Evolutionary conservation across 2,329 filamentous ascomycete genomes (phyloP), one percentile per base, ranked within the genome.

Genomic region (Beauveria bassiana): DNA sequence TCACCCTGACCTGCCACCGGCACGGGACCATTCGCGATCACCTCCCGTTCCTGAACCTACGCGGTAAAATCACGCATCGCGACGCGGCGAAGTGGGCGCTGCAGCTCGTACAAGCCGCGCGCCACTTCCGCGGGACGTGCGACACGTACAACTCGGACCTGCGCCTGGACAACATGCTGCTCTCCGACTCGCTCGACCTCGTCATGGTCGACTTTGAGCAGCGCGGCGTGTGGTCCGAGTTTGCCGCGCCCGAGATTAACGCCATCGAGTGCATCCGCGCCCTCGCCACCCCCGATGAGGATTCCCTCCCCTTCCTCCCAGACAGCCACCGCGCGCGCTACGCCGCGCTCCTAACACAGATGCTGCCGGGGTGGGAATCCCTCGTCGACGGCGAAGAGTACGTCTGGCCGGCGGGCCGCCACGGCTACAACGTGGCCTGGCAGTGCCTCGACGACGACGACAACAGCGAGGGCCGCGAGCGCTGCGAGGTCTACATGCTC

Each of bases 121-220:
- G 77, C 22, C 81, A 86, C 66, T 72, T 84, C 50, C 78, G 77
- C 54, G 70, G 74, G 52, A 72, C 74, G 16, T 76, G 77, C 12
- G 68, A 68, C 42, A 76, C 77, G 26, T 85, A 81, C 67, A 86
- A 86, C 64, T 81, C 83, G 1, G 83, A 86, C 64, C 75, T 86
- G 16, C 80, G 83, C 16, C 77, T 86, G 5, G 83, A 86, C 69
- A 86, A 86, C 65, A 74, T 86, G 40, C 79, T 86, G 3, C 70
- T 85, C 16, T 79, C 81, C 1, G 73, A 74, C 24, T 66, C 72
- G 1, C 73, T 72, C 22, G 76, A 84, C 59, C 71, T 79, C 10
- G 68, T 86, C 66, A 80, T 86, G 77, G 77, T 86, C 5, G 84
- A 86, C 64, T 85, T 86, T 66, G 84, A 86, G 70, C 83, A 86